Conservation (phyloP, 2,329 filamentous ascomycete genomes). For the Penicillium sp. region DNA sequence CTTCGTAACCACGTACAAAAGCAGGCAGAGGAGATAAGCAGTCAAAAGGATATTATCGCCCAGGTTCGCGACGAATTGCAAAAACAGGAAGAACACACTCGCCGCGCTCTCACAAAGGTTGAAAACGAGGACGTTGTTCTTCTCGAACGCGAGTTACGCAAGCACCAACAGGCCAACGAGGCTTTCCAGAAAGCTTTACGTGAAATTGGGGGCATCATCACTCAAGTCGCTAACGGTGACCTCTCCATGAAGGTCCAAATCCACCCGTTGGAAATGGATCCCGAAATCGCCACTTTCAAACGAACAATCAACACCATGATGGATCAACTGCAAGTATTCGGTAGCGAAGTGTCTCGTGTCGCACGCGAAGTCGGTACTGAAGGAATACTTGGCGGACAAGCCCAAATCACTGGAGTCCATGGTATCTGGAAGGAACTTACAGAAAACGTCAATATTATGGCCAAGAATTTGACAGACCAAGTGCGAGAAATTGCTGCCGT, state of each 20-base stretch:
- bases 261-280: slow-evolving; percentile 94
- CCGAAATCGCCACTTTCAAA: slow-evolving; percentile 97
- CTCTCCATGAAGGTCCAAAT: slow-evolving; percentile 96
- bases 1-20: slow-evolving; percentile 89
- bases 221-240: slow-evolving; percentile 90
- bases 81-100: slow-evolving; percentile 81
- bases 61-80: slow-evolving; percentile 82
- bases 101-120: slow-evolving; percentile 75
- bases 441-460: slow-evolving; percentile 84
- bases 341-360: slow-evolving; percentile 90
- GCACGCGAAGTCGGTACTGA: slow-evolving; percentile 96
- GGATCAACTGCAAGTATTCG: slow-evolving; percentile 95
- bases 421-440: slow-evolving; percentile 98
- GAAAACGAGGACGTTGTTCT: slow-evolving; percentile 85
- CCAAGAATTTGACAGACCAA: slow-evolving; percentile 77
- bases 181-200: slow-evolving; percentile 96
- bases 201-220: slow-evolving; percentile 96
- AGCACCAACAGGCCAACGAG: slow-evolving; percentile 96
- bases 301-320: slow-evolving; percentile 99
- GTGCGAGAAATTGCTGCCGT: slow-evolving; percentile 83
- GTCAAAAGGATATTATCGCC: slow-evolving; percentile 79
- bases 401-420: slow-evolving; percentile 88
- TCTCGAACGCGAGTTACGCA: slow-evolving; percentile 88
- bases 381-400: slow-evolving; percentile 88
- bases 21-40: slow-evolving; percentile 87